Conservation (phyloP, 805 yeast genomes). For the Hanseniaspora nectarophila region DNA sequence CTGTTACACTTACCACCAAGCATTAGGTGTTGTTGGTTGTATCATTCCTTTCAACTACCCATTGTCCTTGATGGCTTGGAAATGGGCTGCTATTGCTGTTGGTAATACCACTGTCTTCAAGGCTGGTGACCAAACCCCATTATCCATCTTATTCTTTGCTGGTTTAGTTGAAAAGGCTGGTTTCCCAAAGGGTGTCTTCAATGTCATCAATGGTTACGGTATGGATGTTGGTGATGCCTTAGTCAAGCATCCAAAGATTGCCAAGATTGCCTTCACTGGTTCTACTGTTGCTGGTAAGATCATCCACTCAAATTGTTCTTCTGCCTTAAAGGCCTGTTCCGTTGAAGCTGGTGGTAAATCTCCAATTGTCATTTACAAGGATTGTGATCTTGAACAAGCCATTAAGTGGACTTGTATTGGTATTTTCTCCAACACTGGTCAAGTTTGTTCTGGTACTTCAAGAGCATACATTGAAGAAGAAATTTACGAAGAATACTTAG, state of each 20-base stretch:
- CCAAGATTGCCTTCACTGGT: constrained; percentile 55
- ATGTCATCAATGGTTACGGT: constrained; percentile 62
- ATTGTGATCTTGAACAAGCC: constrained; percentile 54
- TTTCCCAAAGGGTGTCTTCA: constrained; percentile 65
- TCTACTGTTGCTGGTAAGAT: constrained; percentile 56
- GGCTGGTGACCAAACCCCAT: constrained; percentile 66
- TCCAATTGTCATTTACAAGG: constrained; percentile 49
- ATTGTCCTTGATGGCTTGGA: constrained; percentile 64
- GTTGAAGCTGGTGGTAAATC: constrained; percentile 68
- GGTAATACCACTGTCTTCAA: constrained; percentile 65
- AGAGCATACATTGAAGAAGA: constrained; percentile 47
- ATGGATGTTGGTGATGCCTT: constrained; percentile 56
- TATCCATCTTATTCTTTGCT: constrained; percentile 53
- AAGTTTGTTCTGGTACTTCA: constrained; percentile 57
- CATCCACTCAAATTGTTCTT: constrained; percentile 50
- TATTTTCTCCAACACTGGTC: constrained; percentile 54
- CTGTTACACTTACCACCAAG: constrained; percentile 60
- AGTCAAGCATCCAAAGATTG: constrained; percentile 46
- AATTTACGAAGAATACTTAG: constrained; percentile 43
- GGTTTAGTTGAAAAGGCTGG: constrained; percentile 51
- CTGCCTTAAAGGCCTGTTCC: constrained; percentile 51
- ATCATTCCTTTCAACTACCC: constrained; percentile 69
- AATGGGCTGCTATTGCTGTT: constrained; percentile 67
- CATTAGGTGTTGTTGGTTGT: constrained; percentile 54
- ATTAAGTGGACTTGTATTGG: constrained; percentile 59